phyloP scores from a whole-genome alignment of 345 rosid species.

The Lepidium didymum region DNA sequence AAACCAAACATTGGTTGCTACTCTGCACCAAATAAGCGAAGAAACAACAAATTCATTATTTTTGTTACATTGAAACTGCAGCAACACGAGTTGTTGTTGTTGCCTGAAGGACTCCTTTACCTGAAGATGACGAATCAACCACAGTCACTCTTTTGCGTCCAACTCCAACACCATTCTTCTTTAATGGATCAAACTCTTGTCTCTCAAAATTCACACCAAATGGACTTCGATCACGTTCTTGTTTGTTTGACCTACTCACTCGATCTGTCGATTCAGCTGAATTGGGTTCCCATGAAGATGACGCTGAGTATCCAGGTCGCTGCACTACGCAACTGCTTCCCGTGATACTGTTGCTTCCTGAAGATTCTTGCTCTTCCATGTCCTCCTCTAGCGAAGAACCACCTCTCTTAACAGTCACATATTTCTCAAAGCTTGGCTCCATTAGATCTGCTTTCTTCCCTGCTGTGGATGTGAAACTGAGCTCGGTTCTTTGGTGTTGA shows the following conservation, averaged over 20 bases:
- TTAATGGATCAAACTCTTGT: slow-evolving; percentile 31
- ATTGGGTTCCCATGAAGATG: slow-evolving; percentile 64
- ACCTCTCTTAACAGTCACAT: slow-evolving; percentile 73
- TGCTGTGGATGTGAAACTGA: slow-evolving; percentile 6
- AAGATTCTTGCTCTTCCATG: slow-evolving; percentile 74
- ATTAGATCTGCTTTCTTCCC: slow-evolving; percentile 54
- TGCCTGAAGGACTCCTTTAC: not conserved
- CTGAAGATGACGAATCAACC: slow-evolving; percentile 16
- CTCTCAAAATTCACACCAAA: slow-evolving; percentile 22
- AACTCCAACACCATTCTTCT: slow-evolving; percentile 32
- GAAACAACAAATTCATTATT: not conserved
- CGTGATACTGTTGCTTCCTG: slow-evolving; percentile 80
- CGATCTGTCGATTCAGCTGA: slow-evolving; percentile 76
- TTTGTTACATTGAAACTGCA: slow-evolving; percentile 13
- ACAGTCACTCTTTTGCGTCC: slow-evolving; percentile 26
- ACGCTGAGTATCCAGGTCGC: slow-evolving; percentile 40
- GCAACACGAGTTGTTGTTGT: slow-evolving; percentile 26
- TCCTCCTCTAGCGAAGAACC: slow-evolving; percentile 44
- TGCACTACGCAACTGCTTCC: slow-evolving; percentile 40
- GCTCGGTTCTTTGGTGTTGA: slow-evolving; percentile 30
- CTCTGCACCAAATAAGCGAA: slow-evolving; percentile 3
- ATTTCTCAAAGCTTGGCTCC: slow-evolving; percentile 86
- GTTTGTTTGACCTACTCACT: slow-evolving; percentile 43
- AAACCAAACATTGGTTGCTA: not conserved
- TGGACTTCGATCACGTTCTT: slow-evolving; percentile 41